Conservation (phyloP, 2,329 filamentous ascomycete genomes). For the Emmonsiellopsis sp. region DNA sequence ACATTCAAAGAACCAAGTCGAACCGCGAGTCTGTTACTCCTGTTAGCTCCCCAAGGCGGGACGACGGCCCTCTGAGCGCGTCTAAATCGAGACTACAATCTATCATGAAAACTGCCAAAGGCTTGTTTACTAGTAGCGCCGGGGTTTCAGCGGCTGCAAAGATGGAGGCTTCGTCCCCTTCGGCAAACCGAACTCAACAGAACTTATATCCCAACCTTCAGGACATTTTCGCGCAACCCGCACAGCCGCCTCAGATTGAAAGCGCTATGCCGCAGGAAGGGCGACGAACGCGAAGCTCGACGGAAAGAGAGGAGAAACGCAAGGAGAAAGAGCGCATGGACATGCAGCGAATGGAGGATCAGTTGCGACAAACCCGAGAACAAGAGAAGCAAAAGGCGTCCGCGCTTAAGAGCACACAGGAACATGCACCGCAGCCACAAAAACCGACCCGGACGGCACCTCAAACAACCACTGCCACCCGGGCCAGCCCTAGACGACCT, state of each 20-base stretch:
- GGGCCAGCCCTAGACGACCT: constrained; percentile 17
- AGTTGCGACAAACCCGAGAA: constrained; percentile 24
- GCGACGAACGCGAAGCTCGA: constrained; percentile 50
- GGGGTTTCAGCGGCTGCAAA: constrained; percentile 50
- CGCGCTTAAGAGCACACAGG: constrained; percentile 24
- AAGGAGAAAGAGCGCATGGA: constrained; percentile 18
- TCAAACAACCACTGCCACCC: constrained; percentile 7
- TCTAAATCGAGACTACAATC: constrained; percentile 90
- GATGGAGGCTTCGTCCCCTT: constrained; percentile 44
- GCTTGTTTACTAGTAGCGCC: constrained; percentile 69
- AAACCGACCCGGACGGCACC: constrained; percentile 20
- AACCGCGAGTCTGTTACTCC: constrained; percentile 51
- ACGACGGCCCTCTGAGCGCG: constrained; percentile 77
- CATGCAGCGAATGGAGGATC: constrained; percentile 27
- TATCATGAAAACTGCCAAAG: constrained; percentile 78
- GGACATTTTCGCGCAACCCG: constrained; percentile 10
- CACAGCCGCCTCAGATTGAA: constrained; percentile 16
- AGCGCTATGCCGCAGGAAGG: constrained; percentile 29
- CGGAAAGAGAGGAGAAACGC: constrained; percentile 43
- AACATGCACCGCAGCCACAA: constrained; percentile 24
- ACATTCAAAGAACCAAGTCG: constrained; percentile 53
- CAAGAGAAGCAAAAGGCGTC: constrained; percentile 26
- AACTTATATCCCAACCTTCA: constrained; percentile 20
- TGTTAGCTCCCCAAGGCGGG: constrained; percentile 46
- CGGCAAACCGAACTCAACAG: constrained; percentile 22